phyloP scores from a whole-genome alignment of 2,329 filamentous ascomycete genomes.

The Colletotrichum agaves region DNA sequence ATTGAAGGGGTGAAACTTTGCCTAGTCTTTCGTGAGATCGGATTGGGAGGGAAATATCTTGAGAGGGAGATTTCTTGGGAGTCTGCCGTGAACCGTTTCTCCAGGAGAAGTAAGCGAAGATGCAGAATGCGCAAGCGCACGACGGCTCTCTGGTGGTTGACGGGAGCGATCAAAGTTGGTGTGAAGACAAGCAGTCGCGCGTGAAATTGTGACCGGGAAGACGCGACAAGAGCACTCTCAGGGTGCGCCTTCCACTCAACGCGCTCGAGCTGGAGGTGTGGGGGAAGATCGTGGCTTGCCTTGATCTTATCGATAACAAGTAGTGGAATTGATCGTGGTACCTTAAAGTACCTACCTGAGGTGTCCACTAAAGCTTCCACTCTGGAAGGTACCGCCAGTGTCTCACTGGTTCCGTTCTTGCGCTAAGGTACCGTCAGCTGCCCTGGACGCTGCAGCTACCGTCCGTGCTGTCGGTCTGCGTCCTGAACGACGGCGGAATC shows the following conservation, averaged over 20 bases:
- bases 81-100: neutral
- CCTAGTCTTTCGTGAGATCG: neutral
- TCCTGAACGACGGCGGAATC: too few species aligned
- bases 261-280: constrained; percentile 18
- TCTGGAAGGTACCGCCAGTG: neutral
- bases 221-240: constrained; percentile 33
- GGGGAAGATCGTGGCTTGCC: constrained; percentile 17
- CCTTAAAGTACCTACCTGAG: too few species aligned
- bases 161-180: neutral
- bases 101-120: too few species aligned
- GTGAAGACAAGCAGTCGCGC: constrained; percentile 7
- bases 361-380: constrained; percentile 12
- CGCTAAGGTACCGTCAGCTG: constrained; percentile 17
- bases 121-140: neutral
- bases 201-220: constrained; percentile 24
- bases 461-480: constrained; percentile 6
- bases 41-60: neutral
- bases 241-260: constrained; percentile 30
- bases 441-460: neutral
- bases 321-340: too few species aligned
- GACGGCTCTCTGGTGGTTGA: neutral
- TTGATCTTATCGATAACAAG: constrained; percentile 13
- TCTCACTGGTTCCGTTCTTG: constrained; percentile 9
- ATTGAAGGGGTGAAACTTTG: neutral
- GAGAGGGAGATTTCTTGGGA: neutral